These are phyloP conservation scores for Aspergillus diversus DNA, from an alignment of 495 filamentous ascomycete genomes.

Conservation along the genomic window DNA sequence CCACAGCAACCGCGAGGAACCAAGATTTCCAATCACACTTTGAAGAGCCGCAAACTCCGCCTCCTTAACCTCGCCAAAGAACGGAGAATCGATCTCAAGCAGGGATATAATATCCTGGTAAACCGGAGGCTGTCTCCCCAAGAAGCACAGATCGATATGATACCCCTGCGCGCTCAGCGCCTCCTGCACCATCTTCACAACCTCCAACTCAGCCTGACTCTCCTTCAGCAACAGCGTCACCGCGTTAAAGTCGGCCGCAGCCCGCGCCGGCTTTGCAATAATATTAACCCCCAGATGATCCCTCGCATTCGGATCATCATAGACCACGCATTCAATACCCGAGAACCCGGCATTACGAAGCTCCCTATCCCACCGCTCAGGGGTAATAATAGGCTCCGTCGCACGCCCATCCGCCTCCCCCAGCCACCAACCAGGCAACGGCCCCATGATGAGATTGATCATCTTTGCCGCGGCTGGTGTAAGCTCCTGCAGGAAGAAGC, in stretches of 20 bases:
- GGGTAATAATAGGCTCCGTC: conserved; percentile 4
- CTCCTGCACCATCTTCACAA: not conserved
- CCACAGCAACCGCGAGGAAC: conserved; percentile 1
- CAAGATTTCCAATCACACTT: not conserved
- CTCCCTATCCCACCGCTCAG: conserved; percentile 2
- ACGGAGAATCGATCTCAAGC: not conserved
- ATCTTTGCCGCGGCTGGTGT: conserved; percentile 7
- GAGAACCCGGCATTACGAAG: not conserved
- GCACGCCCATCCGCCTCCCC: conserved; percentile 7
- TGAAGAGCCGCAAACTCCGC: not conserved
- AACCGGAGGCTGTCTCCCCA: not conserved
- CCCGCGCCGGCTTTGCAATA: not conserved
- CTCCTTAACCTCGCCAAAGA: not conserved
- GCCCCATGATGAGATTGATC: conserved; percentile 15
- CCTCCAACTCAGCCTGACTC: not conserved
- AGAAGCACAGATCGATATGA: conserved; percentile 5
- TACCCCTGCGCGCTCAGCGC: not conserved
- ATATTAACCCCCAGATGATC: conserved; percentile 11
- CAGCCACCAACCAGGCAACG: conserved; percentile 13
- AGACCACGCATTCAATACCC: conserved; percentile 6
- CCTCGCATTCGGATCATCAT: conserved; percentile 5
- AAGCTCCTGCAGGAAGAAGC: conserved; percentile 34
- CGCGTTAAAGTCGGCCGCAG: not conserved
- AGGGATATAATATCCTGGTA: conserved; percentile 7
- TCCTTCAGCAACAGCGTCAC: not conserved